These are phyloP conservation scores for Fusarium veterinarium DNA, from an alignment of 2,329 filamentous ascomycete genomes.

Conservation along the genomic window DNA sequence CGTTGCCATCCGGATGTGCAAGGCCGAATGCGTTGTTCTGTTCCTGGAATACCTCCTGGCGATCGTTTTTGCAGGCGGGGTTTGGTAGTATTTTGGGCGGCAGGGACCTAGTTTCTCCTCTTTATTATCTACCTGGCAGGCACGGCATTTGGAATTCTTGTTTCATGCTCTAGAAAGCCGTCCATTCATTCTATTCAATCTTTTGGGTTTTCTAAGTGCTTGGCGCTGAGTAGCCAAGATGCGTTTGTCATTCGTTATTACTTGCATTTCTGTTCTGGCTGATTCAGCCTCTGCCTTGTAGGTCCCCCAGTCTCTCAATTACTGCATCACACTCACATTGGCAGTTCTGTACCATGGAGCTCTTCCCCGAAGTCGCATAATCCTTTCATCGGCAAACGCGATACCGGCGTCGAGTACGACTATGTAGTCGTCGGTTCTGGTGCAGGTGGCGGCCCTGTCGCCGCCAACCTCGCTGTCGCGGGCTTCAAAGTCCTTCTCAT, in stretches of 20 bases:
- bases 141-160: neutral
- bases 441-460: slow-evolving; percentile 65
- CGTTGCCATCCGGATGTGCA: neutral
- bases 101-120: neutral
- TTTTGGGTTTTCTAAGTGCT: neutral
- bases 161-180: neutral
- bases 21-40: neutral
- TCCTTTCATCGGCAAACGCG: slow-evolving; percentile 24
- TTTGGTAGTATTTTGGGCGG: neutral
- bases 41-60: neutral
- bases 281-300: slow-evolving; percentile 20
- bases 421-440: slow-evolving; percentile 71
- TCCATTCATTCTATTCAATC: neutral
- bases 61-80: neutral
- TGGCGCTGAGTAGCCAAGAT: slow-evolving; percentile 13
- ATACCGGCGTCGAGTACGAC: slow-evolving; percentile 55
- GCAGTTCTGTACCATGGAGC: neutral
- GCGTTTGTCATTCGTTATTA: slow-evolving; percentile 22
- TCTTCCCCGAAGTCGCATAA: neutral
- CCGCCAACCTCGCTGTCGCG: slow-evolving; percentile 65
- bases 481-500: slow-evolving; percentile 68
- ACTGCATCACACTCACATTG: neutral
- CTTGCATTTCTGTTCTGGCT: slow-evolving; percentile 25
- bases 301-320: neutral
- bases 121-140: neutral